These are phyloP conservation scores for Boletus pseudo-olivaceus DNA, from an alignment of 768 basidiomycete genomes.

Conservation along the genomic window DNA sequence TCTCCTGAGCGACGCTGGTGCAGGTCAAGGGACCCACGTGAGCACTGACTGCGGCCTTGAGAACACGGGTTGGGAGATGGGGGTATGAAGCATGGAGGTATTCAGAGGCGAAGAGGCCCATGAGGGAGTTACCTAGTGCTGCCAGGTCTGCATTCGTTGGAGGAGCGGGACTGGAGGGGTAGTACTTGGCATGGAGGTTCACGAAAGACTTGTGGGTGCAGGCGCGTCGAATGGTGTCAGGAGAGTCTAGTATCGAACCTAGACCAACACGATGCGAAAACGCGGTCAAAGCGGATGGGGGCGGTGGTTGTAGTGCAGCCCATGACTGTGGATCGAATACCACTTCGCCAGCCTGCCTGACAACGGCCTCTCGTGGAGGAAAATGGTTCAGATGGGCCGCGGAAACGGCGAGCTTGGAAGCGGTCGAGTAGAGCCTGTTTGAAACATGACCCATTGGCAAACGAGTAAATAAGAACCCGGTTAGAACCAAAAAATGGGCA, in stretches of 20 bases:
- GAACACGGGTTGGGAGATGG: conserved; percentile 84
- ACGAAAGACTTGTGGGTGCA: conserved; percentile 79
- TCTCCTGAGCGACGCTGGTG: conserved; percentile 80
- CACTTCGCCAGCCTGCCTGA: conserved; percentile 33
- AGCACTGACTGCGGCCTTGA: conserved; percentile 89
- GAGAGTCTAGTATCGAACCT: conserved; percentile 47
- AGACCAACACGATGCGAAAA: conserved; percentile 78
- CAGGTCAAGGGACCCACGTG: conserved; percentile 86
- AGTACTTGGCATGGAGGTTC: conserved; percentile 50
- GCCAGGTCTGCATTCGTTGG: conserved; percentile 74
- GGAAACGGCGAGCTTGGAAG: conserved; percentile 50
- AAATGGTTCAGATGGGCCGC: conserved; percentile 52
- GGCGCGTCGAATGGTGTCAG: conserved; percentile 61
- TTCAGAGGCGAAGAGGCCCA: conserved; percentile 89
- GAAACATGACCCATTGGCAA: conserved; percentile 56
- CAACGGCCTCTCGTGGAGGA: conserved; percentile 57
- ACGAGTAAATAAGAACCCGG: conserved; percentile 1
- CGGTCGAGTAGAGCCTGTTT: conserved; percentile 48
- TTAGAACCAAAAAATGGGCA: conserved; percentile 17
- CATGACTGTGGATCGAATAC: conserved; percentile 65
- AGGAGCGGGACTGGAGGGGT: conserved; percentile 51
- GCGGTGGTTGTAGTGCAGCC: conserved; percentile 70
- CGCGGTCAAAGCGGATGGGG: conserved; percentile 65
- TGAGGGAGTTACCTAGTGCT: conserved; percentile 77
- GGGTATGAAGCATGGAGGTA: conserved; percentile 79